phyloP scores from a whole-genome alignment of 2,329 filamentous ascomycete genomes.

The Fusarium acutatum region DNA sequence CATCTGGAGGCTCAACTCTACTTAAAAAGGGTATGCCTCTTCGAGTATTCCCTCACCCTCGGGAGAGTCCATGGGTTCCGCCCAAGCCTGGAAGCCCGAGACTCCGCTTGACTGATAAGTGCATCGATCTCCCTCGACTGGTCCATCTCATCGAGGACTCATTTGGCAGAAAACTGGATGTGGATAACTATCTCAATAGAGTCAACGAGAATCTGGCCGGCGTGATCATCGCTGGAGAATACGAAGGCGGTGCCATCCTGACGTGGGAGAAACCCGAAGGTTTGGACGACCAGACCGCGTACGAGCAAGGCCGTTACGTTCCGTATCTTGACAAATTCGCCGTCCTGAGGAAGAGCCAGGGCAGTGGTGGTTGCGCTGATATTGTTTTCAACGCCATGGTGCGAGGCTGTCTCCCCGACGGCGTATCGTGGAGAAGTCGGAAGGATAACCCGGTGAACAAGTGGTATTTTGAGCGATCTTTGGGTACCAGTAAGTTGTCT shows the following conservation, averaged over 20 bases:
- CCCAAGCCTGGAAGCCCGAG: conserved; percentile 66
- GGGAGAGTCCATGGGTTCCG: conserved; percentile 73
- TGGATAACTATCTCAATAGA: conserved; percentile 82
- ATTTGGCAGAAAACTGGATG: conserved; percentile 85
- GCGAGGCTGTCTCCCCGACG: conserved; percentile 83
- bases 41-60: conserved; percentile 81
- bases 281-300: conserved; percentile 62
- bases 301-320: conserved; percentile 71
- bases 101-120: conserved; percentile 78
- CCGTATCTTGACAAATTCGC: conserved; percentile 99
- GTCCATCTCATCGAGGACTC: conserved; percentile 93
- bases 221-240: conserved; percentile 93
- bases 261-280: conserved; percentile 88
- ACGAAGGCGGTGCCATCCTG: conserved; percentile 92
- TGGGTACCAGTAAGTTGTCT: conserved; percentile 82
- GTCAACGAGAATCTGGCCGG: conserved; percentile 85
- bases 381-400: conserved; percentile 98
- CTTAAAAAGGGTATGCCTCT: conserved; percentile 92
- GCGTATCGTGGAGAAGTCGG: conserved; percentile 91
- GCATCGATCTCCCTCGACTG: conserved; percentile 83
- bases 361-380: conserved; percentile 91
- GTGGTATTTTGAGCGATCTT: conserved; percentile 96
- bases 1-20: conserved; percentile 72
- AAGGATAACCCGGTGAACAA: conserved; percentile 97
- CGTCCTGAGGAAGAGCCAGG: conserved; percentile 86